Evolutionary conservation across 768 basidiomycete species (phyloP).

Genomic region (Coprinopsis sp.): DNA sequence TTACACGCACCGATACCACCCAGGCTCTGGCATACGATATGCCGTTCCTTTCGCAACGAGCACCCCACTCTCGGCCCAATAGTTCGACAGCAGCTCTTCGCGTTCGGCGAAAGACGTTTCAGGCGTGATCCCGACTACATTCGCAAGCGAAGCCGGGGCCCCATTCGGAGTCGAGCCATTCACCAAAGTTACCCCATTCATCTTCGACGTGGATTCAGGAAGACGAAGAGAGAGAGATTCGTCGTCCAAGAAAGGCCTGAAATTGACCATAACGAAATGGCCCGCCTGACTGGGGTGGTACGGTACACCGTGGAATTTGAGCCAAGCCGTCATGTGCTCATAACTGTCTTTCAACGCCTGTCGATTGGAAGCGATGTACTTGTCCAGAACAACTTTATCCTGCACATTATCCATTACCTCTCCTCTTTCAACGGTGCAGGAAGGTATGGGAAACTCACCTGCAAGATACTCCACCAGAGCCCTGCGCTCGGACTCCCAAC

Average conservation of each 20-base stretch:
- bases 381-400: constrained; percentile 14
- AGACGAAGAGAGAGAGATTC: background rate
- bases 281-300: constrained; percentile 15
- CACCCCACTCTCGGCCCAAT: no score
- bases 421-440: no score
- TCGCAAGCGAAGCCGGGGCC: no score
- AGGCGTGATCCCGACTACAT: no score
- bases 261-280: constrained; percentile 17
- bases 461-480: no score
- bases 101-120: no score
- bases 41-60: background rate
- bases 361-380: constrained; percentile 17
- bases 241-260: constrained; percentile 10
- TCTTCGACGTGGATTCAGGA: background rate
- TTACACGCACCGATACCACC: no score
- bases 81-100: no score
- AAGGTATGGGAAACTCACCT: no score
- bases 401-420: no score
- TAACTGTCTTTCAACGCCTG: constrained; percentile 15
- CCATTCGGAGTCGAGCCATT: no score
- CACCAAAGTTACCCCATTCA: background rate
- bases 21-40: no score
- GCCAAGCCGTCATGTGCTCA: constrained; percentile 20
- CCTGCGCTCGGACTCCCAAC: constrained; percentile 18
- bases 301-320: constrained; percentile 17